Base-by-base conservation (phyloP, 2,329 filamentous ascomycete species). In the Colletotrichum ledebouriae region DNA sequence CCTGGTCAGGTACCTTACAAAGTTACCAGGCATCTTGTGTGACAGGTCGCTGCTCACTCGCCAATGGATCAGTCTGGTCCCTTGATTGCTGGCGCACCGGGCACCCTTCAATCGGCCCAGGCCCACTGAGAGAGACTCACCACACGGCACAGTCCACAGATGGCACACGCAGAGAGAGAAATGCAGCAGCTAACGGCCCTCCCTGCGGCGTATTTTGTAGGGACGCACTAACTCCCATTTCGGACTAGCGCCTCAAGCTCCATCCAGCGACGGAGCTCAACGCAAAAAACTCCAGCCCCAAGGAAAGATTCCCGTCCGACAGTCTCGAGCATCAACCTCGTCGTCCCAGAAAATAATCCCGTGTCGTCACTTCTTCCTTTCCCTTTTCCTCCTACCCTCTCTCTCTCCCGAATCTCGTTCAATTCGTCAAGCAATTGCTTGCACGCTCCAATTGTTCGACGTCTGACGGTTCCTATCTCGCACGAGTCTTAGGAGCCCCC, bases 211-310 rank as follows among this genome's bases (percentile, higher is more conserved):
- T 42, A 67, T 70, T 72, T 72, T 72, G 70, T 71, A 71, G 71
- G 66, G 70, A 59, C 33, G 39, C 64, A 39, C 70, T 70, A 72
- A 29, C 4, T 0, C 71, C 76, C 69, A 75, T 77, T 75, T 58
- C 61, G 77, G 77, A 69, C 71, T 79, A 77, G 74, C 70, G 73
- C 71, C 62, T 63, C 71, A 71, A 75, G 75, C 75, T 76, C 73
- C 73, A 76, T 76, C 74, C 73, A 73, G 73, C 75, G 72, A 76
- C 75, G 75, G 76, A 79, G 78, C 79, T 80, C 79, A 80, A 80
- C 79, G 75, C 75, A 79, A 80, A 80, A 80, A 80, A 79, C 76
- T 75, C 74, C 74, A 78, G 76, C 78, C 78, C 78, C 77, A 79
- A 79, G 74, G 74, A 78, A 69, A 69, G 67, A 77, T 78, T 77